These are phyloP conservation scores for Polytrichum formosum DNA, from an alignment of 225 moss, liverwort and hornwort species.

Conservation along the genomic window DNA sequence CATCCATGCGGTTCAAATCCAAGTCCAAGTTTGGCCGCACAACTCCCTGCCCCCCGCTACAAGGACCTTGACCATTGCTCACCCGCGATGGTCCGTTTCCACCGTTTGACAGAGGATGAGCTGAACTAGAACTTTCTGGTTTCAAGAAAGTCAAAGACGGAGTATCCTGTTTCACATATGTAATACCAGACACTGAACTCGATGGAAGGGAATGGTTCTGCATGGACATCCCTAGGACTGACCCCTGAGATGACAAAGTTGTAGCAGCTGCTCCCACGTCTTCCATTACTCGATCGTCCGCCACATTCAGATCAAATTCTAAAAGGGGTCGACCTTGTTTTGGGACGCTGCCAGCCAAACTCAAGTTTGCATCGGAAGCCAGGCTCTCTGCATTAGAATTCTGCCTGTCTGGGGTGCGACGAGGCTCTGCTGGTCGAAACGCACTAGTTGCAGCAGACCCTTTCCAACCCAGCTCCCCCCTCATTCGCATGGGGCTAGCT, in stretches of 20 bases:
- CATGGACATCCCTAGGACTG: slow-evolving; percentile 62
- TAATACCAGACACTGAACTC: slow-evolving; percentile 65
- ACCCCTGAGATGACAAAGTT: slow-evolving; percentile 74
- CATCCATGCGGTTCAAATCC: slow-evolving; percentile 93
- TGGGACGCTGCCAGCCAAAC: slow-evolving; percentile 30
- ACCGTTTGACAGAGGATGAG: slow-evolving; percentile 56
- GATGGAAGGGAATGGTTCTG: slow-evolving; percentile 57
- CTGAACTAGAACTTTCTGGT: slow-evolving; percentile 77
- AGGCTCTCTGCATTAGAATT: slow-evolving; percentile 63
- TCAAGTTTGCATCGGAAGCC: slow-evolving; percentile 55
- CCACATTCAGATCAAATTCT: slow-evolving; percentile 92
- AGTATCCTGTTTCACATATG: slow-evolving; percentile 61
- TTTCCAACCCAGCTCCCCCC: slow-evolving; percentile 98
- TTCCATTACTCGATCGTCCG: slow-evolving; percentile 76
- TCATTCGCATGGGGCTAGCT: slow-evolving; percentile 85
- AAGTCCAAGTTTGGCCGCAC: slow-evolving; percentile 62
- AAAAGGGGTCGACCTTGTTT: slow-evolving; percentile 73
- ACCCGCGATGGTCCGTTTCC: slow-evolving; percentile 43
- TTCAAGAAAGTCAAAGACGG: slow-evolving; percentile 51
- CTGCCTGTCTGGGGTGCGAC: slow-evolving; percentile 85
- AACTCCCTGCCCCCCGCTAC: slow-evolving; percentile 35
- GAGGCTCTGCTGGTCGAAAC: slow-evolving; percentile 96
- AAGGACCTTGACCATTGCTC: slow-evolving; percentile 45
- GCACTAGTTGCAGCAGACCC: slow-evolving; percentile 99
- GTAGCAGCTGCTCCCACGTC: slow-evolving; percentile 54